phyloP scores from a whole-genome alignment of 805 yeast species.

The Metschnikowia dekortorum region DNA sequence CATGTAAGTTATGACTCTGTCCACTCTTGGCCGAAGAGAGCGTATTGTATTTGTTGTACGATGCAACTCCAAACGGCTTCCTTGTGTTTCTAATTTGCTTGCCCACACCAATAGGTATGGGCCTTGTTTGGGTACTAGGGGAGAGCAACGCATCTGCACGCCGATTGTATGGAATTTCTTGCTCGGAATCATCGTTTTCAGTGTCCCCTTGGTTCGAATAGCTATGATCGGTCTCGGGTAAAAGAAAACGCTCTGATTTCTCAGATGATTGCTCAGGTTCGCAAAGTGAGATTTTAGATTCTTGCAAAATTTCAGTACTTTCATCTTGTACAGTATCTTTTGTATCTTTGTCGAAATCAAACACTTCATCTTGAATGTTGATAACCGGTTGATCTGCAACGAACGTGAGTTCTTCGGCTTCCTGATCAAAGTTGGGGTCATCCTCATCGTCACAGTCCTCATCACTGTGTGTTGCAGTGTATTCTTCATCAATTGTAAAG shows the following conservation, averaged over 20 bases:
- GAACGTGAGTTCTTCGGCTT: conserved; percentile 15
- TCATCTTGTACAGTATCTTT: neutral
- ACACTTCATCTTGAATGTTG: conserved; percentile 10
- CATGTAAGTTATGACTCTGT: conserved; percentile 6
- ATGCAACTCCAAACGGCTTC: conserved; percentile 63
- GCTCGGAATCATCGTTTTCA: conserved; percentile 3
- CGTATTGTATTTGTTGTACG: conserved; percentile 36
- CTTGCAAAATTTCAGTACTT: neutral
- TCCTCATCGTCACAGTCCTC: conserved; percentile 34
- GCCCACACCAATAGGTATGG: conserved; percentile 36
- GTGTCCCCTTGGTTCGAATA: neutral
- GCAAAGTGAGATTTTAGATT: neutral
- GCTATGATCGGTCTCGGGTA: neutral
- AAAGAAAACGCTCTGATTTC: neutral
- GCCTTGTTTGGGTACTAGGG: conserved; percentile 32
- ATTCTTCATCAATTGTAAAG: conserved; percentile 77
- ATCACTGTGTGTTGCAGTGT: conserved; percentile 42
- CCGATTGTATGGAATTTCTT: conserved; percentile 30
- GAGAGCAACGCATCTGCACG: conserved; percentile 43
- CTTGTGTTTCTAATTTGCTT: conserved; percentile 40
- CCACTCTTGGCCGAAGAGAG: conserved; percentile 4
- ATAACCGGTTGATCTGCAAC: conserved; percentile 2
- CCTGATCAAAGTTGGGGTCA: conserved; percentile 23
- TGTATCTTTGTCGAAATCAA: conserved; percentile 5
- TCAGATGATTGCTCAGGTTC: neutral